A percentile compares a stretch with the other conserved stretches of the same genome.
Conservation (phyloP, 75 land plant species). For the Picea sitchensis region DNA sequence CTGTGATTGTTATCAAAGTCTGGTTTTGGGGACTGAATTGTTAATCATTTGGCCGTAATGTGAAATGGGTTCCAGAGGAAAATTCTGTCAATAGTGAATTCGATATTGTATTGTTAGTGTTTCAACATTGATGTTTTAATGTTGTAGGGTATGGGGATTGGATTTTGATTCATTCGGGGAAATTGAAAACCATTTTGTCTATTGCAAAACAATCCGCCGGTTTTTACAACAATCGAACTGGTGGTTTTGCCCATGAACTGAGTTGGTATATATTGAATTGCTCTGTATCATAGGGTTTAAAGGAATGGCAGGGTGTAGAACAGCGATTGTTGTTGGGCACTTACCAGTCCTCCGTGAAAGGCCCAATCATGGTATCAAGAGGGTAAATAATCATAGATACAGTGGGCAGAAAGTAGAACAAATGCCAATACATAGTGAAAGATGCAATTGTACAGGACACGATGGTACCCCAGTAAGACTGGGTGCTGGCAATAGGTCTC, state of each 20-base stretch:
- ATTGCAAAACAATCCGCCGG: not conserved
- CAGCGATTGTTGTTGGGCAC: not conserved
- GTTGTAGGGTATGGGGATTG: not conserved
- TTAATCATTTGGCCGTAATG: not conserved
- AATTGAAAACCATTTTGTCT: not conserved
- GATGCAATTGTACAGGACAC: not conserved
- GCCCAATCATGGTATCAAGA: not conserved
- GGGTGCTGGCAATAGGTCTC: not conserved
- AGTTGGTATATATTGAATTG: not conserved
- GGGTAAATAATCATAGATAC: not conserved
- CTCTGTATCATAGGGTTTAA: not conserved
- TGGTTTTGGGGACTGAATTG: not conserved
- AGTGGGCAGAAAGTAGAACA: not conserved
- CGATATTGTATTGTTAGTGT: not conserved
- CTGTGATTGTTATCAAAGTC: not conserved
- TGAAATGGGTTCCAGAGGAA: not conserved
- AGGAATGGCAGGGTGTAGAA: slow-evolving; percentile 2
- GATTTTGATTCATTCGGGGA: not conserved
- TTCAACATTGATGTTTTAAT: not conserved
- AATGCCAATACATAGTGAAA: not conserved
- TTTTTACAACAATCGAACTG: not conserved
- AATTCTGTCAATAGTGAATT: not conserved
- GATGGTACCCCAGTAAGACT: not conserved
- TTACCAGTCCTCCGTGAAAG: not conserved
- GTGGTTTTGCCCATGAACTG: not conserved